Evolutionary conservation across 352 stramenopile genomes (phyloP).

Genomic region (Elongisporangium senticosum): DNA sequence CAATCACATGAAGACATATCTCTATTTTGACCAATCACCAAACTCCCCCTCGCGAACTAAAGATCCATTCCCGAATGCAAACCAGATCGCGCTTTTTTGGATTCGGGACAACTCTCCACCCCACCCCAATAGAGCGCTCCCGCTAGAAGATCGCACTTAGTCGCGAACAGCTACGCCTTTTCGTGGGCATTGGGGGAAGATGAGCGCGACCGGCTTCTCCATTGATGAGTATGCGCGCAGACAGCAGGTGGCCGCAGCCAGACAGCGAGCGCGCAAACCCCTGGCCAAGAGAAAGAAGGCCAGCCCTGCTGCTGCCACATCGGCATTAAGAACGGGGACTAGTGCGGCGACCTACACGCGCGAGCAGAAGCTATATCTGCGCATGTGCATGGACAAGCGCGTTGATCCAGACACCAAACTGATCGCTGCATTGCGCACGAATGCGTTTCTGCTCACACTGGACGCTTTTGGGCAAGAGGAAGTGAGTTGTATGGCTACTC

Average conservation of each 20-base stretch:
- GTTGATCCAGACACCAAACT: slow-evolving; percentile 44
- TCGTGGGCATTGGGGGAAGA: slow-evolving; percentile 3
- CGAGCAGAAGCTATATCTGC: slow-evolving; percentile 48
- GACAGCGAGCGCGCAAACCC: slow-evolving; percentile 7
- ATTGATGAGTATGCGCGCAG: slow-evolving; percentile 59
- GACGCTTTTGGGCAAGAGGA: slow-evolving; percentile 49
- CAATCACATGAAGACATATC: slow-evolving; percentile 7
- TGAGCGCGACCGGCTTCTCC: slow-evolving; percentile 29
- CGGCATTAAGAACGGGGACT: neutral
- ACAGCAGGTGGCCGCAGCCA: slow-evolving; percentile 38
- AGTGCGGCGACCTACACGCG: slow-evolving; percentile 23
- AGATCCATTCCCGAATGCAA: neutral
- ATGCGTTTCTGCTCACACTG: slow-evolving; percentile 38
- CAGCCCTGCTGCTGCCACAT: neutral
- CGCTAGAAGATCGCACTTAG: neutral
- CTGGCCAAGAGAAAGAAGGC: neutral
- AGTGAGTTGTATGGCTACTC: slow-evolving; percentile 10
- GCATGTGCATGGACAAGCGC: slow-evolving; percentile 47
- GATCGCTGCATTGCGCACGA: slow-evolving; percentile 28
- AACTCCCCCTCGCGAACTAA: neutral
- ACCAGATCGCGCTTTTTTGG: neutral
- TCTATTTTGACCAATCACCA: slow-evolving; percentile 15
- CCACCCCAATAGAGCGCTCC: neutral
- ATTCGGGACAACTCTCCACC: slow-evolving; percentile 5
- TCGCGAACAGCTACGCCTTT: neutral